A percentile compares a stretch with the other conserved stretches of the same genome.
Evolutionary conservation across 176 grass and related monocot genomes (phyloP).

Genomic region (Oryza punctata): DNA sequence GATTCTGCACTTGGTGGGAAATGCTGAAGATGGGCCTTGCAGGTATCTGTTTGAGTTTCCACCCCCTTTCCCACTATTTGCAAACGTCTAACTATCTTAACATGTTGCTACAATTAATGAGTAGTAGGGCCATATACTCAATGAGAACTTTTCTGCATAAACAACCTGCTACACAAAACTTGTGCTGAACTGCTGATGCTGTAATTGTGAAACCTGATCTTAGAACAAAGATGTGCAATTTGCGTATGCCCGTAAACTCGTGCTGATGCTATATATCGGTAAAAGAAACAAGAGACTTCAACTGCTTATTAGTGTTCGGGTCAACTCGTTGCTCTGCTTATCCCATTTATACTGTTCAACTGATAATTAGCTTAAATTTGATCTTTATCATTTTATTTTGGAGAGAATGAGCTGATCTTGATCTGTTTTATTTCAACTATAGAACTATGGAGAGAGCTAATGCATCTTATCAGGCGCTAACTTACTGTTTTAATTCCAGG

Average conservation of each 20-base stretch:
- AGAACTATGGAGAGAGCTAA: neutral
- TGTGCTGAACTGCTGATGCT: neutral
- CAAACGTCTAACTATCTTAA: neutral
- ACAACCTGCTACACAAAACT: neutral
- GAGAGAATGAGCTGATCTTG: neutral
- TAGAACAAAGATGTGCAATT: too few relatives aligned
- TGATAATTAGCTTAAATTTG: neutral
- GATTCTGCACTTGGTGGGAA: conserved; percentile 33
- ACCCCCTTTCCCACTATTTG: neutral
- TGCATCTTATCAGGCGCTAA: neutral
- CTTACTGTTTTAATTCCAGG: conserved; percentile 33
- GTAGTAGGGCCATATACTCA: neutral
- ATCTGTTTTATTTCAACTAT: neutral
- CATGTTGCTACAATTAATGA: neutral
- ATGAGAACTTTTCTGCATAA: conserved; percentile 10
- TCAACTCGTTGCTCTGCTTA: neutral
- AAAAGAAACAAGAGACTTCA: neutral
- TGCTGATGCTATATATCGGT: neutral
- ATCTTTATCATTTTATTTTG: neutral
- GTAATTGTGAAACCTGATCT: too few relatives aligned
- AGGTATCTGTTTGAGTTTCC: conserved; percentile 40
- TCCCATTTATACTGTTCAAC: neutral
- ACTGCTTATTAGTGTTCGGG: neutral
- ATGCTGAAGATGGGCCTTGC: conserved; percentile 46
- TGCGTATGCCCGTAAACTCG: too few relatives aligned